Evolutionary conservation across 2,329 filamentous ascomycete species (phyloP).

Genomic region (Dothistroma pini): DNA sequence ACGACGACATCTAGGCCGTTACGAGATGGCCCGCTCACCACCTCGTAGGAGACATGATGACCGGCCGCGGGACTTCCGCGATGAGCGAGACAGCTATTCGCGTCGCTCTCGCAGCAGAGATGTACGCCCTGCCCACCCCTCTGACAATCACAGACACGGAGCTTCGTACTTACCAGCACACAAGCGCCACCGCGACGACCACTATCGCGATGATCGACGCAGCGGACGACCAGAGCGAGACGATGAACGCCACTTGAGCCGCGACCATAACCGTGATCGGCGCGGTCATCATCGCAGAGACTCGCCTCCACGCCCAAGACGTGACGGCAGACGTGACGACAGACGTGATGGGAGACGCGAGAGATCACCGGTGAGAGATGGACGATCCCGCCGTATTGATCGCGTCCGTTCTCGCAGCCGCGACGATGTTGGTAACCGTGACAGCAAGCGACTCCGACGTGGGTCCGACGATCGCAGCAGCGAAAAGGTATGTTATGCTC

Average conservation of each 20-base stretch:
- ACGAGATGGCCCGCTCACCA: constrained; percentile 15
- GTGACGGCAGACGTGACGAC: constrained; percentile 41
- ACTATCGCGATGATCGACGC: constrained; percentile 17
- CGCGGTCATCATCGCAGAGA: constrained; percentile 18
- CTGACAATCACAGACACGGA: not conserved
- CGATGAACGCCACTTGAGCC: constrained; percentile 1
- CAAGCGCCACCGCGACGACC: constrained; percentile 11
- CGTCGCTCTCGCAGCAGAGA: constrained; percentile 17
- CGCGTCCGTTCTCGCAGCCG: constrained; percentile 52
- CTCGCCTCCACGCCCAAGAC: constrained; percentile 19
- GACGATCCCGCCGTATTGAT: constrained; percentile 45
- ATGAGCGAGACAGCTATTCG: constrained; percentile 6
- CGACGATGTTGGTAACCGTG: constrained; percentile 33
- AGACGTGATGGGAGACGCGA: constrained; percentile 42
- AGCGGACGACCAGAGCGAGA: not conserved
- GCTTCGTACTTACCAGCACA: not conserved
- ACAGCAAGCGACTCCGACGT: constrained; percentile 48
- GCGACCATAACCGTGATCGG: constrained; percentile 18
- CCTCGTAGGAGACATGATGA: constrained; percentile 9
- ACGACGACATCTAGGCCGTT: constrained; percentile 7
- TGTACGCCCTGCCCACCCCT: constrained; percentile 2
- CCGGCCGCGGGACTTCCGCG: constrained; percentile 1
- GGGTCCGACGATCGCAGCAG: constrained; percentile 8
- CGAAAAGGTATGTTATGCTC: constrained; percentile 15
- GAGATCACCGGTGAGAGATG: constrained; percentile 21